phyloP scores from a whole-genome alignment of 805 yeast species.

The Kurtzmaniella cleridarum region DNA sequence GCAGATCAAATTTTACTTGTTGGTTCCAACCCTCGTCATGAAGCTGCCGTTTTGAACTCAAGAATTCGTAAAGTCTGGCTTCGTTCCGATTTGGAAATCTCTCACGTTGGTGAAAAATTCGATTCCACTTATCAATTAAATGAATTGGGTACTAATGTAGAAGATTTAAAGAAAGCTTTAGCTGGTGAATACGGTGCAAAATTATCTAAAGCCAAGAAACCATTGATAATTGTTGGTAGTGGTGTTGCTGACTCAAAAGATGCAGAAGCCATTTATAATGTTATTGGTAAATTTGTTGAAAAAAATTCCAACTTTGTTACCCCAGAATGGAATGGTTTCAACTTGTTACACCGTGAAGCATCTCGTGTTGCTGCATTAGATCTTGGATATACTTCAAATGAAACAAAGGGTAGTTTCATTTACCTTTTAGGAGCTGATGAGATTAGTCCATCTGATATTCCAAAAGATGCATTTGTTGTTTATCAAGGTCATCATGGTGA shows the following conservation, averaged over 20 bases:
- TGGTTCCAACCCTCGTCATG: conserved; percentile 86
- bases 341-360: conserved; percentile 78
- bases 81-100: conserved; percentile 59
- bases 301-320: conserved; percentile 55
- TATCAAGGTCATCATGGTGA: conserved; percentile 94
- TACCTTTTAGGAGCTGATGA: conserved; percentile 86
- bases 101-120: conserved; percentile 69
- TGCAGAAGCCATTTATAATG: conserved; percentile 53
- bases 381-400: conserved; percentile 62
- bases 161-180: conserved; percentile 55
- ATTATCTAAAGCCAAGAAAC: conserved; percentile 60
- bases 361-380: conserved; percentile 86
- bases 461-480: conserved; percentile 80
- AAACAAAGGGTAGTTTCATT: conserved; percentile 61
- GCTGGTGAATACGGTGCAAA: conserved; percentile 65
- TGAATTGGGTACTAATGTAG: conserved; percentile 57
- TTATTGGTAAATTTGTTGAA: conserved; percentile 56
- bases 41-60: conserved; percentile 83
- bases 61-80: conserved; percentile 81
- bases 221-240: conserved; percentile 77
- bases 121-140: conserved; percentile 69
- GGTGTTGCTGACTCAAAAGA: conserved; percentile 68
- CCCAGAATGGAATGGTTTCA: conserved; percentile 77
- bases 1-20: conserved; percentile 77
- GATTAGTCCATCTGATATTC: conserved; percentile 60